Evolutionary conservation across 148 eudicot genomes (phyloP), one percentile per base, ranked within the genome.

Genomic region (Amaranthus hypochondriacus): DNA sequence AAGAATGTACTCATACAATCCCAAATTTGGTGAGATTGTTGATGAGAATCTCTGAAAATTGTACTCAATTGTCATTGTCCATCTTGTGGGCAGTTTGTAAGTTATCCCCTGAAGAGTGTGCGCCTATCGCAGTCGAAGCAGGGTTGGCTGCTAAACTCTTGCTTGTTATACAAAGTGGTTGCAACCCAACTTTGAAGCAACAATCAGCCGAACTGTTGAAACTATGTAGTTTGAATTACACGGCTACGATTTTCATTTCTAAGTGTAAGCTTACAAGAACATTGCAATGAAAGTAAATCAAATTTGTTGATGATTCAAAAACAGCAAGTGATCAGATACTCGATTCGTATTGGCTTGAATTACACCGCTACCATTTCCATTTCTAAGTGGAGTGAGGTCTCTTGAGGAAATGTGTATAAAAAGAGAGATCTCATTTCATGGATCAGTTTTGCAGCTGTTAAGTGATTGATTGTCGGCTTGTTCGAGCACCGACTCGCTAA

Each of bases 241-340:
- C 96, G 28, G 80, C 84, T 53, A 79, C 96, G 42, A 77, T 82
- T 63, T 90, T 92, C 82, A 90, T 92, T 60, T 88, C 93, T 68
- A 92, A 92, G 89, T 92, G 97, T 81, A 92, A 90, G 87, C 89
- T 92, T 62, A 92, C 97, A 55, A 90, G 90, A 80, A 90, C 97
- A 77, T 76, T 92, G 81, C 96, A 88, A 76, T 80, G 72, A 79
- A 70, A 58, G 72, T 56, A 69, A 62, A n/a, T n/a, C 39, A 28
- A 66, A 48, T 18, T 72, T 59, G 66, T 72, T 11, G 61, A 78
- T 14, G 71, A 71, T 58, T 44, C 15, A 59, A 9, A 21, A 60
- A 11, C n/a, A 48, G 54, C 65, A n/a, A 72, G 55, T 28, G 39
- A 28, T 28, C 39, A 2, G 39, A 28, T 28, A 28, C 39, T 28